Conservation (phyloP, 2,329 filamentous ascomycete genomes). For the Colletotrichum gigasporum region DNA sequence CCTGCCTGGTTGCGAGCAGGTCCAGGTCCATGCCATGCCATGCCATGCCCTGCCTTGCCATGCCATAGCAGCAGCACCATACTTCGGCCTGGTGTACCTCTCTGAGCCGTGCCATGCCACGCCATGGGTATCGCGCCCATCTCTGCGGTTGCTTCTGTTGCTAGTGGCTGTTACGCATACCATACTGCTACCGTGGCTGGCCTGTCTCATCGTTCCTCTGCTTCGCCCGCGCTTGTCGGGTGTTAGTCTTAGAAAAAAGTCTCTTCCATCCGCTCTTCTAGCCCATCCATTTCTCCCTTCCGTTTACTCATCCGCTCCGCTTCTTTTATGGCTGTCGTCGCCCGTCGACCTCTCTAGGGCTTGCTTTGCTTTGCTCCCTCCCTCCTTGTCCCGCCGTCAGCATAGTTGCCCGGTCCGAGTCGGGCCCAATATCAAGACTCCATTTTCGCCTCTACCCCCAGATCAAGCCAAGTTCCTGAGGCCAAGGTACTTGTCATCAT, state of each 20-base stretch:
- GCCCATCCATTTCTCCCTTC: neutral
- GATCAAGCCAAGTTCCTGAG: neutral
- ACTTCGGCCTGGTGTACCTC: too few relatives aligned
- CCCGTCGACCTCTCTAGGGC: neutral
- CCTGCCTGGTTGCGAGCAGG: neutral
- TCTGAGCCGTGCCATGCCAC: too few relatives aligned
- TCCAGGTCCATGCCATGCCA: too few relatives aligned
- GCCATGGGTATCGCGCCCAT: neutral
- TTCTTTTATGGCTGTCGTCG: neutral
- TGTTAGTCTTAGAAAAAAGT: constrained; percentile 23
- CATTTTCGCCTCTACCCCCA: constrained; percentile 3
- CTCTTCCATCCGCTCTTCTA: constrained; percentile 4
- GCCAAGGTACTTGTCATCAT: neutral
- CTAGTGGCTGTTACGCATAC: neutral
- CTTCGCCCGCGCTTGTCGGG: constrained; percentile 2
- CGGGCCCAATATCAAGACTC: constrained; percentile 11
- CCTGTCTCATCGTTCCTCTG: constrained; percentile 21
- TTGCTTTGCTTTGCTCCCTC: constrained; percentile 1
- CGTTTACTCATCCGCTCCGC: neutral
- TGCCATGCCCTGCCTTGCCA: too few relatives aligned
- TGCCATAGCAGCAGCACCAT: too few relatives aligned
- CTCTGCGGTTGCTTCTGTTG: neutral
- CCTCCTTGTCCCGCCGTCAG: neutral
- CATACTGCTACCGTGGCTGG: constrained; percentile 2
- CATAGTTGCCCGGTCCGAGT: constrained; percentile 10